Evolutionary conservation across 1,284 basidiomycete genomes (phyloP), one percentile per base, ranked within the genome.

Genomic region (Thelephora terrestris): DNA sequence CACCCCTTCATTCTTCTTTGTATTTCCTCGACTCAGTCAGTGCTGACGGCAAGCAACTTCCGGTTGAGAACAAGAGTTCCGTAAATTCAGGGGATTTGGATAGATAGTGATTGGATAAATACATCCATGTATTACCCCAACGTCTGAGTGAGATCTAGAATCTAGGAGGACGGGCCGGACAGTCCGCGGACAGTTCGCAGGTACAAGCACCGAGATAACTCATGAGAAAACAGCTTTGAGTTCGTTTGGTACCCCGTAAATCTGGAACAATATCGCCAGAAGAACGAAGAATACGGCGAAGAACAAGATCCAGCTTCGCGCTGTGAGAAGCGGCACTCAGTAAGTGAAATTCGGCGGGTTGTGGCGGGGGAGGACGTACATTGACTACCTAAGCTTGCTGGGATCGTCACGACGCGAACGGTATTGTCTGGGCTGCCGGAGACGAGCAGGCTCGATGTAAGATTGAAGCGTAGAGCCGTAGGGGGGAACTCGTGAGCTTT

Each of bases 401-500:
- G 91, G 29, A 96, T 77, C 18, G 76, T 76, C 42, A 96, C 78
- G 40, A 94, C 70, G 23, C 95, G 81, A 21, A 98, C 71, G 2
- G 86, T 83, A 62, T 90, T 94, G 66, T 99, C 95, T 5, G 91
- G 89, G 58, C 91, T 92, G 4, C 88, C 93, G 5, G 91, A 92
- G 20, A 93, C 76, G n/a, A 99, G 75, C n/a, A 94, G 57, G 17
- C 73, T 79, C 14, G 85, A 85, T 4, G 79, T 73, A 0, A 91
- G 86, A 61, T 87, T 94, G 71, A 99, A 98, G 50, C 78, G 78
- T 49, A 99, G 67, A 1, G 86, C 83, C 0, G 95, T 99, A 1
- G 91, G 81, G 2, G 96, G 91, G 64, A 99, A 95, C 54, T 93
- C 91, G 65, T 99, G 96, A 0, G 94, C 89, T 63, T 91, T 89